Conservation (phyloP, 352 stramenopile species). For the Phytophthora megakarya region DNA sequence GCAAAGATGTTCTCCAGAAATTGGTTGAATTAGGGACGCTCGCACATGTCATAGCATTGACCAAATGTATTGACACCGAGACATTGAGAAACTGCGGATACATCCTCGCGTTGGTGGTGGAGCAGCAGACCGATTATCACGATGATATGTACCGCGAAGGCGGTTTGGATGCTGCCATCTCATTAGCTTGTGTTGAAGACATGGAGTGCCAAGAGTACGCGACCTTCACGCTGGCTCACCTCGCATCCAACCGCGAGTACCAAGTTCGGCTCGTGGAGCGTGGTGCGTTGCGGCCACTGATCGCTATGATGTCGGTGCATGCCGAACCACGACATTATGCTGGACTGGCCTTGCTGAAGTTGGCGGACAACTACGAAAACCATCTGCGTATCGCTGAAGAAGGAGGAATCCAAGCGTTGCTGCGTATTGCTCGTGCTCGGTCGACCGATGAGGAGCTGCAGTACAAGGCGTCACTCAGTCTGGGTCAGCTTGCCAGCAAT, state of each 20-base stretch:
- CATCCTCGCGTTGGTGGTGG: slow-evolving; percentile 88
- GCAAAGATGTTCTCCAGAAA: slow-evolving; percentile 90
- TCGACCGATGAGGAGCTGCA: slow-evolving; percentile 94
- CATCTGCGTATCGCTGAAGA: slow-evolving; percentile 95
- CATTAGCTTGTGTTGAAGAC: slow-evolving; percentile 93
- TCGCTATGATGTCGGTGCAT: slow-evolving; percentile 95
- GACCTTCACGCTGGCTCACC: slow-evolving; percentile 94
- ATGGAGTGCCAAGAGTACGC: slow-evolving; percentile 96
- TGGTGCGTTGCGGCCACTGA: slow-evolving; percentile 92
- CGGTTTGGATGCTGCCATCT: slow-evolving; percentile 88
- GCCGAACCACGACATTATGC: slow-evolving; percentile 95
- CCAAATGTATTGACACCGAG: slow-evolving; percentile 88
- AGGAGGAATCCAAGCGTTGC: slow-evolving; percentile 94
- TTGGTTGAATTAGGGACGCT: slow-evolving; percentile 91
- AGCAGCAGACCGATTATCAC: slow-evolving; percentile 94
- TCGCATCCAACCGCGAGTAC: slow-evolving; percentile 94
- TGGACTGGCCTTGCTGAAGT: slow-evolving; percentile 95
- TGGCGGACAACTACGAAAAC: slow-evolving; percentile 98
- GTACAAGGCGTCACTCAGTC: slow-evolving; percentile 94
- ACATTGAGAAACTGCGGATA: slow-evolving; percentile 94
- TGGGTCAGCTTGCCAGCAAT: slow-evolving; percentile 93
- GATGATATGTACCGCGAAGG: slow-evolving; percentile 88
- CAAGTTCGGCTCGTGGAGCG: slow-evolving; percentile 92
- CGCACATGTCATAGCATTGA: slow-evolving; percentile 82
- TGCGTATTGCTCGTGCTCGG: slow-evolving; percentile 90